Evolutionary conservation across 2,329 filamentous ascomycete species (phyloP).

Genomic region (Fusarium subtropicale): DNA sequence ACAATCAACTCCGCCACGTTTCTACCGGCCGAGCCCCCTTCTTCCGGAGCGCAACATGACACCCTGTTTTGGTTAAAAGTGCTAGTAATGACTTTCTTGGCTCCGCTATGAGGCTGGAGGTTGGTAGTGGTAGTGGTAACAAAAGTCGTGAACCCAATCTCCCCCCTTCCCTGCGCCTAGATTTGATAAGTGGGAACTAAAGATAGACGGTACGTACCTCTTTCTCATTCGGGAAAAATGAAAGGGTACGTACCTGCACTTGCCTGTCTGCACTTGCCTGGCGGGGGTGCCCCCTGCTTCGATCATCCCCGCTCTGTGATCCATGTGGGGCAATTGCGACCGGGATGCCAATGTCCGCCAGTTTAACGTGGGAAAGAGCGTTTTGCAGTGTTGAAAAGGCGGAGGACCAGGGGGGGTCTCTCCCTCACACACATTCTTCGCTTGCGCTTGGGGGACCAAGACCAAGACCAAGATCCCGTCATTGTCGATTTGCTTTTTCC

Average conservation of each 20-base stretch:
- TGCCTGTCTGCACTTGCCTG: not conserved
- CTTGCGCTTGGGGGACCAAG: not conserved
- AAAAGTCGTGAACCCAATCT: constrained; percentile 5
- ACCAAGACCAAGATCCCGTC: constrained; percentile 9
- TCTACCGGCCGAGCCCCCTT: constrained; percentile 33
- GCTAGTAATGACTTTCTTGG: constrained; percentile 12
- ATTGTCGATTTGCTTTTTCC: not conserved
- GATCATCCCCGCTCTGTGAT: constrained; percentile 35
- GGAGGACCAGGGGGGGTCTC: constrained; percentile 34
- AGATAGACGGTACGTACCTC: not conserved
- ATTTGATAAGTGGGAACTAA: not conserved
- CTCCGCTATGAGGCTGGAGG: constrained; percentile 25
- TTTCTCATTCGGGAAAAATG: not conserved
- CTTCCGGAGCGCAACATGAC: constrained; percentile 21
- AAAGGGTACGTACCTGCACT: not conserved
- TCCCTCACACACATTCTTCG: not conserved
- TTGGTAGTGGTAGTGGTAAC: not conserved
- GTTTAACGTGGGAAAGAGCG: constrained; percentile 42
- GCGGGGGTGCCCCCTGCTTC: constrained; percentile 24
- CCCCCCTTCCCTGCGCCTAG: not conserved
- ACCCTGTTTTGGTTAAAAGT: constrained; percentile 22
- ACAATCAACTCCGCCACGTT: constrained; percentile 42
- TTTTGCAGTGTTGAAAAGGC: constrained; percentile 45
- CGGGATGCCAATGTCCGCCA: constrained; percentile 41
- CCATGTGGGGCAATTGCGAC: constrained; percentile 19